These are phyloP conservation scores for Epithele typhae DNA, from an alignment of 768 basidiomycete species.

Conservation along the genomic window DNA sequence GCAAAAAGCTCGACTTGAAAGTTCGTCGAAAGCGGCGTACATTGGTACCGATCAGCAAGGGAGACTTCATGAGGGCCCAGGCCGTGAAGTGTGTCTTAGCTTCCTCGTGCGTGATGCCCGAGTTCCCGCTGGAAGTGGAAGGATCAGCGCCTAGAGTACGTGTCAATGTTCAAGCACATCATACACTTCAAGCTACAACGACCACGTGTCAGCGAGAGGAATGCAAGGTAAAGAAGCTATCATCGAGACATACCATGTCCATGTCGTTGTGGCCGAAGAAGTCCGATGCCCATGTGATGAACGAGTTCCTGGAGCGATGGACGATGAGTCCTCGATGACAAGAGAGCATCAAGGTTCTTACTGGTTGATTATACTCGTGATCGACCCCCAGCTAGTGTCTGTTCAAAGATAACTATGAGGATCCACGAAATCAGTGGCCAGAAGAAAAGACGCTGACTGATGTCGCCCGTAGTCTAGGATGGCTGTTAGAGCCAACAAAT, in stretches of 20 bases:
- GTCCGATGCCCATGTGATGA: slow-evolving; percentile 56
- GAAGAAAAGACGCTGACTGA: slow-evolving; percentile 22
- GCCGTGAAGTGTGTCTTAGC: slow-evolving; percentile 68
- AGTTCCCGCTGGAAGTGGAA: slow-evolving; percentile 49
- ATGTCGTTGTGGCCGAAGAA: slow-evolving; percentile 68
- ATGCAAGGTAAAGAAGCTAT: not conserved
- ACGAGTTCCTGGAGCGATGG: slow-evolving; percentile 48
- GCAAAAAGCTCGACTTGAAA: not conserved
- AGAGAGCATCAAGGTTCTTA: slow-evolving; percentile 22
- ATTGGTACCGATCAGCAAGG: slow-evolving; percentile 55
- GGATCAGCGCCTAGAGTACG: not conserved
- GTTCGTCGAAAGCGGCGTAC: slow-evolving; percentile 9
- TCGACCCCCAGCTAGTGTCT: slow-evolving; percentile 40
- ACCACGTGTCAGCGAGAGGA: not conserved
- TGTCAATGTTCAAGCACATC: not conserved
- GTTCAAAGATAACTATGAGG: too few species aligned
- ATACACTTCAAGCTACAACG: slow-evolving; percentile 15
- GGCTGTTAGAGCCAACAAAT: not conserved
- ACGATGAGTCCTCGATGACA: not conserved
- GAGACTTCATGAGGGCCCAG: slow-evolving; percentile 70
- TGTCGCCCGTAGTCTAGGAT: slow-evolving; percentile 24
- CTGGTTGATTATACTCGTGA: slow-evolving; percentile 53
- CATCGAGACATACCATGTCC: slow-evolving; percentile 47
- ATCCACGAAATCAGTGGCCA: too few species aligned
- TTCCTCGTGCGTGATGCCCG: slow-evolving; percentile 56